Evolutionary conservation across 2,329 filamentous ascomycete genomes (phyloP).

Genomic region (Byssothecium circinans): DNA sequence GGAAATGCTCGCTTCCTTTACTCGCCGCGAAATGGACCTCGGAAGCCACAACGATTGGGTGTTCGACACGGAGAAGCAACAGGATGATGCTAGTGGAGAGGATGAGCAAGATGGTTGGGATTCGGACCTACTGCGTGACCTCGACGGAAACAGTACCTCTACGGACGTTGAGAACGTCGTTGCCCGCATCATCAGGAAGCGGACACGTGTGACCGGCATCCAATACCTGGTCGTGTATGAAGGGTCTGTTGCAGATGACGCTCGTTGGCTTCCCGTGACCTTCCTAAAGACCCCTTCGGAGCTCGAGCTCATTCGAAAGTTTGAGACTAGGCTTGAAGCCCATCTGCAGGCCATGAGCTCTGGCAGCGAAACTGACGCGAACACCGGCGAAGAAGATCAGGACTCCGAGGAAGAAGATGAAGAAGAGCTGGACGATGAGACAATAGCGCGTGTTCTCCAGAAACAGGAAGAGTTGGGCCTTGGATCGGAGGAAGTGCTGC

Average conservation of each 20-base stretch:
- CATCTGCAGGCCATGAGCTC: slow-evolving; percentile 15
- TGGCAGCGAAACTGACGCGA: slow-evolving; percentile 17
- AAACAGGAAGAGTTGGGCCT: slow-evolving; percentile 67
- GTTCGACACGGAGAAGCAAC: slow-evolving; percentile 15
- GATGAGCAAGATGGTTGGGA: slow-evolving; percentile 44
- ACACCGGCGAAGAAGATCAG: slow-evolving; percentile 33
- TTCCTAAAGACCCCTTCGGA: slow-evolving; percentile 28
- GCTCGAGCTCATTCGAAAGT: slow-evolving; percentile 29
- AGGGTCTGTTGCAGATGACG: slow-evolving; percentile 49
- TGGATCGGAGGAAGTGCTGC: slow-evolving; percentile 59
- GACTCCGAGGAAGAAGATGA: slow-evolving; percentile 45
- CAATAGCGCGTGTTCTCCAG: slow-evolving; percentile 61
- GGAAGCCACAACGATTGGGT: slow-evolving; percentile 38
- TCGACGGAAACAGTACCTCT: slow-evolving; percentile 55
- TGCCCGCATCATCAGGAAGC: slow-evolving; percentile 49
- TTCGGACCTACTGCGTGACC: slow-evolving; percentile 49
- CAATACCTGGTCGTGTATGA: slow-evolving; percentile 58
- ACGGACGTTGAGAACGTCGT: slow-evolving; percentile 50
- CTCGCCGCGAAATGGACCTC: slow-evolving; percentile 38
- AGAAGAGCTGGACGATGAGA: slow-evolving; percentile 59
- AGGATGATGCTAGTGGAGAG: slow-evolving; percentile 11
- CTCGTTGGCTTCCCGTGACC: slow-evolving; percentile 51
- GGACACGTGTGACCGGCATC: slow-evolving; percentile 47
- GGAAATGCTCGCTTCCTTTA: slow-evolving; percentile 29
- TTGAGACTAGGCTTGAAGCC: slow-evolving; percentile 19